Evolutionary conservation across 441 rosid genomes (phyloP), one percentile per base, ranked within the genome.

Genomic region (Mallotus repandus): DNA sequence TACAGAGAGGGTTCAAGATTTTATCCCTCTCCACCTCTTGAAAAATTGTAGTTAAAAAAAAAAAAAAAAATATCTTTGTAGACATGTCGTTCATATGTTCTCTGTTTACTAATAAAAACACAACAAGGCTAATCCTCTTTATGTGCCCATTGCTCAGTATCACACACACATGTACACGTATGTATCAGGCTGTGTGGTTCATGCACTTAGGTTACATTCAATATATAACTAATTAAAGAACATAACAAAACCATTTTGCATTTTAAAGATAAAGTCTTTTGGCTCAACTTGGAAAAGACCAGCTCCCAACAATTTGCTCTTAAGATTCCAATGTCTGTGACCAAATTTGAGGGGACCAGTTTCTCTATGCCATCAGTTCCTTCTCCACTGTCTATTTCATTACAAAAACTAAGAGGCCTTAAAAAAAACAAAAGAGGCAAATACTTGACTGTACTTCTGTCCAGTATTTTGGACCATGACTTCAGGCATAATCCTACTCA

Each of bases 301-400:
- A 9, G 5, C 16, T 22, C 18, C 19, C 29, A 53, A 32, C 45
- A 53, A 16, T 52, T 67, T 29, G 46, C n/a, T n/a, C 19, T 4
- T 10, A 10, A 25, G 25, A 57, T 43, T 58, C 56, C 45, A 21
- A 2, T 55, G 13, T 61, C n/a, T 12, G 12, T 7, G 32, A 16
- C 76, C 70, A 8, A 64, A 55, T 6, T 10, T 61, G 54, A 18
- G 43, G 61, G 76, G 70, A 72, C 63, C 56, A 64, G 32, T 64
- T 50, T 22, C 41, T 55, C 15, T 15, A 14, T 60, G 45, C 14
- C 35, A 41, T 19, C 52, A 48, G 52, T 45, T 63, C 25, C 25
- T 48, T 35, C 12, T 25, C 46, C 61, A 10, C 54, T 67, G 77
- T 74, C 67, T 12, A 25, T 2, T 13, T 38, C 7, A 38, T 38